phyloP scores from a whole-genome alignment of 352 stramenopile genomes.

The Globisporangium irregulare region DNA sequence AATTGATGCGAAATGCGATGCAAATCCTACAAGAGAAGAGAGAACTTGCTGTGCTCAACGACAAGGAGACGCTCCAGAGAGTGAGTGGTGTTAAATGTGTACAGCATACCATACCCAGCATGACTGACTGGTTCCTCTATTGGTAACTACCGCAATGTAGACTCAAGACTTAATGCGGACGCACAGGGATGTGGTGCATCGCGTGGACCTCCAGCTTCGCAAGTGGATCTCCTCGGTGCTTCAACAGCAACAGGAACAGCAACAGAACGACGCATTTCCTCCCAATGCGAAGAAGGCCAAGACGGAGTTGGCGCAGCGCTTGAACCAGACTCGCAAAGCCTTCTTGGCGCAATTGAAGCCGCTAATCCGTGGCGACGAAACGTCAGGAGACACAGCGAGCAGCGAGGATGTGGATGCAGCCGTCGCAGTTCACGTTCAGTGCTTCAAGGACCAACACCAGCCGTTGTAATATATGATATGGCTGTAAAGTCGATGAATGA shows the following conservation, averaged over 20 bases:
- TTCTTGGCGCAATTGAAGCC: conserved; percentile 37
- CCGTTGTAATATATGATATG: not conserved
- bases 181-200: conserved; percentile 34
- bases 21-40: not conserved
- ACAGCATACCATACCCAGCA: no score
- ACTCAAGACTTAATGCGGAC: conserved; percentile 30
- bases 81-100: not conserved
- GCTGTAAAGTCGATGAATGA: not conserved
- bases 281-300: conserved; percentile 18
- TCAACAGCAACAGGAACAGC: conserved; percentile 10
- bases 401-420: not conserved
- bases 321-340: conserved; percentile 45
- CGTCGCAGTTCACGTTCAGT: conserved; percentile 3
- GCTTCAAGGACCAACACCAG: conserved; percentile 9
- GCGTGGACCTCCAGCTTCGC: conserved; percentile 54
- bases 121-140: not conserved
- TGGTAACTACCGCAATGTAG: conserved; percentile 18
- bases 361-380: not conserved
- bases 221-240: conserved; percentile 52
- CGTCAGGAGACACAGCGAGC: not conserved
- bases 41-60: not conserved
- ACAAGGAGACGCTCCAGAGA: not conserved
- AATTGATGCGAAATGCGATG: conserved; percentile 1
- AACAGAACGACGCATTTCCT: not conserved
- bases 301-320: conserved; percentile 19